Base-by-base conservation (phyloP, 2,329 filamentous ascomycete genomes). In the Magnaporthiopsis incrustans region DNA sequence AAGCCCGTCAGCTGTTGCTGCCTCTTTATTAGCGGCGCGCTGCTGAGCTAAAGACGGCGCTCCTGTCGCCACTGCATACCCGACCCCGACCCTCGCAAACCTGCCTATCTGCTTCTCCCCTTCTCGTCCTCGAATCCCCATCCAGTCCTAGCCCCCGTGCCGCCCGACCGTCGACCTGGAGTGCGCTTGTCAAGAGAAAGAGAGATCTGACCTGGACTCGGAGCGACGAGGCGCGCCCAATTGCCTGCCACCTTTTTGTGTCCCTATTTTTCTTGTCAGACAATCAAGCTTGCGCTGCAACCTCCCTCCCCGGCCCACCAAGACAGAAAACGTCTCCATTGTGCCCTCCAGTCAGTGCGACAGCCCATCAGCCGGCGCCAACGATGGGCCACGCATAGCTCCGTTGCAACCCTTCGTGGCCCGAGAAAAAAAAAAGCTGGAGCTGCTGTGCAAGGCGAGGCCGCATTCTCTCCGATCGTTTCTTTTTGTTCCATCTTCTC, bases 351-450 rank as follows among this genome's bases (percentile, higher is more conserved):
- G 59, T 53, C 50, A 44, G 60, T 61, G 60, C 60, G 60, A 61
- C 60, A 61, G 27, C 38, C 60, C 38, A 44, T 44, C 60, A 61
- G 35, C 38, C 35, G n/a, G 35, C 33, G 38, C 53, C 57, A 59
- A 65, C 59, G 33, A 59, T 65, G 57, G 56, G 35, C 64, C 38
- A 57, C 65, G 65, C 62, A 63, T 65, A 62, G 64, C 33, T 50
- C 62, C 60, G 64, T 67, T 57, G 64, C 66, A 65, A 62, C 61
- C 53, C 63, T 60, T 63, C 59, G 58, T 27, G 58, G 58, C 32
- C 30, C 53, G 11, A 26, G 61, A 59, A 56, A 33, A 26, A 64
- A 59, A 56, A 33, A 25, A 26, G 56, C 53, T 44, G 56, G 30
- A 57, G 61, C 53, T 50, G 38, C 27, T 38, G 33, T 38, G 12